Conservation (phyloP, 768 basidiomycete genomes). For the Lentinula raphanica region DNA sequence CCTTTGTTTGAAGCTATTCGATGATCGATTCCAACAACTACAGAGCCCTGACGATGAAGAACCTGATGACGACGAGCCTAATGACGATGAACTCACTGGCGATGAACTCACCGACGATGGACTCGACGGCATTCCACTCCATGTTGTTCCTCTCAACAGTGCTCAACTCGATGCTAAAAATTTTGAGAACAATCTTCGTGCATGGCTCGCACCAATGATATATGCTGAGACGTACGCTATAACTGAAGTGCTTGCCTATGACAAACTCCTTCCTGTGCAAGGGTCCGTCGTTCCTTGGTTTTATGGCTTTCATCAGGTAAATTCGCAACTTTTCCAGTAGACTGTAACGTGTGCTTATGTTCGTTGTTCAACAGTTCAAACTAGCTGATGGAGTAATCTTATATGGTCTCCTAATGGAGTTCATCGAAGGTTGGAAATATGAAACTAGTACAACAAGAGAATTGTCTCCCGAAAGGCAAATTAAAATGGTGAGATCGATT, state of each 20-base stretch:
- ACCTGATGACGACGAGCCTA: not conserved
- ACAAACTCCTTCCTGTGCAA: slow-evolving; percentile 20
- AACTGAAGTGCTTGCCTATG: slow-evolving; percentile 18
- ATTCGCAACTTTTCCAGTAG: no score
- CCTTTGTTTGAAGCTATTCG: slow-evolving; percentile 18
- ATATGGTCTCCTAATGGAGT: not conserved
- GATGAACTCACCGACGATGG: no score
- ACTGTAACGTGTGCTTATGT: not conserved
- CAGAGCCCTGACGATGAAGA: no score
- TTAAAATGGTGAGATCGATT: slow-evolving; percentile 13
- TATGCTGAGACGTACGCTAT: slow-evolving; percentile 15
- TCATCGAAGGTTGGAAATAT: not conserved
- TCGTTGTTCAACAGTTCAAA: not conserved
- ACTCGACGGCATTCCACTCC: no score
- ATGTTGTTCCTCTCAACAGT: no score
- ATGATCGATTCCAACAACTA: slow-evolving; percentile 18
- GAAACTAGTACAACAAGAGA: slow-evolving; percentile 6
- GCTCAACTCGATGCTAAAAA: no score
- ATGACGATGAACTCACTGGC: no score
- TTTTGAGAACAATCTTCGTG: no score
- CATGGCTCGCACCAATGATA: slow-evolving; percentile 1
- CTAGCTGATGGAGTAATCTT: not conserved
- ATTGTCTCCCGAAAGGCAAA: slow-evolving; percentile 13
- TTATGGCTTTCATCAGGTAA: slow-evolving; percentile 21
- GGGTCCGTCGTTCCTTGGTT: slow-evolving; percentile 23